Percentiles rank a stretch among this genome's conserved stretches.
Conservation (phyloP, 2,329 filamentous ascomycete genomes). For the Trichoderma oligosporum region DNA sequence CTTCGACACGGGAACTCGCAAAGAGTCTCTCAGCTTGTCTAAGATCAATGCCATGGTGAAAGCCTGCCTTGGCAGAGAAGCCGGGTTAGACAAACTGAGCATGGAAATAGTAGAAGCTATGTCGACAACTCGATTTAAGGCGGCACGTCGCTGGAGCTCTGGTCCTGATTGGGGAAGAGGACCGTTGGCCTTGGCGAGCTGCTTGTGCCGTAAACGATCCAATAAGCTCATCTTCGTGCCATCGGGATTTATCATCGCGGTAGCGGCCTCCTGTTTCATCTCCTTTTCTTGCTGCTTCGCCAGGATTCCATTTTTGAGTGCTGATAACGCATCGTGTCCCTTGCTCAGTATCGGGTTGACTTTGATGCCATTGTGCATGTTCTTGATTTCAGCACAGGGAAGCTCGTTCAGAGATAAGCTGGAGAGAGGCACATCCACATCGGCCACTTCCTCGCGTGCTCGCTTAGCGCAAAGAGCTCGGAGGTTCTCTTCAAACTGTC, state of each 20-base stretch:
- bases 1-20: slow-evolving; percentile 51
- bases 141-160: slow-evolving; percentile 58
- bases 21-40: slow-evolving; percentile 64
- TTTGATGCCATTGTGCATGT: slow-evolving; percentile 35
- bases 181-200: slow-evolving; percentile 55
- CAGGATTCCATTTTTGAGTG: slow-evolving; percentile 61
- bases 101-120: slow-evolving; percentile 65
- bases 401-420: slow-evolving; percentile 49
- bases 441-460: slow-evolving; percentile 30
- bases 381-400: slow-evolving; percentile 35
- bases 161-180: slow-evolving; percentile 53
- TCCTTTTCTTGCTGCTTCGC: slow-evolving; percentile 48
- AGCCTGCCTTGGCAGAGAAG: slow-evolving; percentile 53
- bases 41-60: slow-evolving; percentile 63
- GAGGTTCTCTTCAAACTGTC: slow-evolving; percentile 52
- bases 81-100: slow-evolving; percentile 52
- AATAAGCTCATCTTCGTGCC: slow-evolving; percentile 63
- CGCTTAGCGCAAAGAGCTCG: slow-evolving; percentile 41
- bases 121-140: slow-evolving; percentile 65
- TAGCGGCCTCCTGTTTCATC: slow-evolving; percentile 33
- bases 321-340: slow-evolving; percentile 65
- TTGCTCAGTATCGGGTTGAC: slow-evolving; percentile 58
- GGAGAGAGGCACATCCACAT: slow-evolving; percentile 48
- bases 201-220: slow-evolving; percentile 71
- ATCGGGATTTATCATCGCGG: slow-evolving; percentile 39